Evolutionary conservation across 495 filamentous ascomycete species (phyloP).

Genomic region (Hypomontagnella submonticulosa): DNA sequence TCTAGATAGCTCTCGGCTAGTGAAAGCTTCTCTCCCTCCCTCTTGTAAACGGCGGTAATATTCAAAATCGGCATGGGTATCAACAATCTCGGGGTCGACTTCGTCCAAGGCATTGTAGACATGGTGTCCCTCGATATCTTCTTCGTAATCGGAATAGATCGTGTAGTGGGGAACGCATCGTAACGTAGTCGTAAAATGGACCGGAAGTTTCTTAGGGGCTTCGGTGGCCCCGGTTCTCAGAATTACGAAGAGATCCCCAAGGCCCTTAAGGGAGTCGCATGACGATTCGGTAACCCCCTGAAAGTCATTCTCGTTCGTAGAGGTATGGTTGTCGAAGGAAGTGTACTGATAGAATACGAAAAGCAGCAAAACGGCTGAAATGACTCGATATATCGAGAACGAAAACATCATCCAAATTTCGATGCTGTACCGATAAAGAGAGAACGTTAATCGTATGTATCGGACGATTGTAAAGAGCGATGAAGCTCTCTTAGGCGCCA

Average conservation of each 20-base stretch:
- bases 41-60: constrained; percentile 47
- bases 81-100: constrained; percentile 43
- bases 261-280: constrained; percentile 42
- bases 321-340: constrained; percentile 17
- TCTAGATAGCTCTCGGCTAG: constrained; percentile 37
- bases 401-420: constrained; percentile 28
- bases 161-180: constrained; percentile 58
- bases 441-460: neutral
- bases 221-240: constrained; percentile 63
- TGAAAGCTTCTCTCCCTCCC: constrained; percentile 44
- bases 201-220: constrained; percentile 59
- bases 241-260: constrained; percentile 51
- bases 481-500: constrained; percentile 13
- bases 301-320: constrained; percentile 1
- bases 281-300: neutral
- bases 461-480: constrained; percentile 4
- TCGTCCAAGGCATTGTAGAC: constrained; percentile 54
- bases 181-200: constrained; percentile 59
- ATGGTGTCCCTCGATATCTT: constrained; percentile 52
- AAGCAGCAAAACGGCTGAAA: constrained; percentile 28
- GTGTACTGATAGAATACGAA: constrained; percentile 33
- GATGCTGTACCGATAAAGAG: constrained; percentile 3
- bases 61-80: constrained; percentile 49
- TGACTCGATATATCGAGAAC: constrained; percentile 29
- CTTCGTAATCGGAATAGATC: constrained; percentile 63